Base-by-base conservation (phyloP, 2,329 filamentous ascomycete genomes). In the Xylariaceae sp. region DNA sequence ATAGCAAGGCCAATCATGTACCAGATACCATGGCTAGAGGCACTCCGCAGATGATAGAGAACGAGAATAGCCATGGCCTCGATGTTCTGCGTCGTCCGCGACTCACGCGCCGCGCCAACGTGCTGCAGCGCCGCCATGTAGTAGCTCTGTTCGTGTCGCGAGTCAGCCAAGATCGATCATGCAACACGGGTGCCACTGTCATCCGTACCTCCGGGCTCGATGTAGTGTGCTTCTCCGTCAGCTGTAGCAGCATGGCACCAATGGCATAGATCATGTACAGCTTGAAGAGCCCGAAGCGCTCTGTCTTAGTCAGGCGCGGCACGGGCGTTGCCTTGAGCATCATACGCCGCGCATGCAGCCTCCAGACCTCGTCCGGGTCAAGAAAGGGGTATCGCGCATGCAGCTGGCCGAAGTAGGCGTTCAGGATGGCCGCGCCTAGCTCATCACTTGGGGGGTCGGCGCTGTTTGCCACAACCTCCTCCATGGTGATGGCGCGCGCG, bases 1-100 rank as follows among this genome's bases (percentile, higher is more conserved):
- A 72, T 71, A 2, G 68, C 67, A 13, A 72, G 56, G 10, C 68
- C 68, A 26, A 70, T 66, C 60, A 72, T 67, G 44, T 71, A 71
- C 68, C 67, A 72, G 31, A 72, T 58, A 7, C 66, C 68, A 37
- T 66, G 64, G 19, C 65, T 67, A 1, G 67, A 68, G 8, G 64
- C 60, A 2, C 64, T 68, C 6, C 68, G 60, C 3, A 72, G 54
- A 44, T 72, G 68, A 40, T 70, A 72, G 3, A 72, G 51, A 3
- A 70, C 65, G 3, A 70, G 49, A 11, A 72, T 53, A 0, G 65
- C 58, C 64, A 71, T 72, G 9, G 68, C 67, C 42, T 71, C 65
- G 12, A 72, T 64, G 27, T 71, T 72, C 15, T 71, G 60, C 1
- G 67, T 57, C 1, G 67, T 67, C 19, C 65, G 57, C 6, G 65